Conservation (phyloP, 1,284 basidiomycete genomes). For the Papiliotrema terrestris region DNA sequence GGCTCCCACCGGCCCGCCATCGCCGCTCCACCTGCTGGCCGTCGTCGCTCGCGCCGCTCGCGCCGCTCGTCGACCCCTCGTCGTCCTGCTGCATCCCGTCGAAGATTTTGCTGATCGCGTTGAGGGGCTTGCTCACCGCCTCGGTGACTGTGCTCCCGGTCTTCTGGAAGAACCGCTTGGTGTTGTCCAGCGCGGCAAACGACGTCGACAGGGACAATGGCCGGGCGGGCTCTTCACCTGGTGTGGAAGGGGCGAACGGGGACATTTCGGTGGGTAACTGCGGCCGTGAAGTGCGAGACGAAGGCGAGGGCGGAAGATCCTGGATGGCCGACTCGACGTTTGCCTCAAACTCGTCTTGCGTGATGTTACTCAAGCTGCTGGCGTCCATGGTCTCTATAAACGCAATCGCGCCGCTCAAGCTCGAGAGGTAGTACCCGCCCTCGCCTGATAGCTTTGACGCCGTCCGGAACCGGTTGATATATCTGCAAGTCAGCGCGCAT, state of each 20-base stretch:
- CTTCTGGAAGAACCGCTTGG: constrained; percentile 73
- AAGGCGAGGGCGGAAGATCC: constrained; percentile 56
- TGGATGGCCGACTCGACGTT: constrained; percentile 73
- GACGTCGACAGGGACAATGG: constrained; percentile 62
- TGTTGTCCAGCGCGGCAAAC: constrained; percentile 65
- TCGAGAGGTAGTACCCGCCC: constrained; percentile 94
- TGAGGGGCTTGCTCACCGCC: constrained; percentile 79
- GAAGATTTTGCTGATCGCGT: constrained; percentile 80
- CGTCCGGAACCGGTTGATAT: constrained; percentile 92
- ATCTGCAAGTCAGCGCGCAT: constrained; percentile 54
- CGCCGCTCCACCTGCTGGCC: constrained; percentile 9
- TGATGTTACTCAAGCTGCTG: constrained; percentile 83
- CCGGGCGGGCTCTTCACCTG: constrained; percentile 79
- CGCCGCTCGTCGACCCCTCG: constrained; percentile 29
- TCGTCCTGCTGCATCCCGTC: constrained; percentile 55
- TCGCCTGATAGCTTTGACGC: constrained; percentile 87
- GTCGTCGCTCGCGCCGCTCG: constrained; percentile 10
- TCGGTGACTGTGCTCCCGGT: constrained; percentile 64
- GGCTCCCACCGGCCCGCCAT: constrained; percentile 8
- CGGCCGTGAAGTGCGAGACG: constrained; percentile 27
- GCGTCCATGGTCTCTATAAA: constrained; percentile 98
- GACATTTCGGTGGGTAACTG: constrained; percentile 29
- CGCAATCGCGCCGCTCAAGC: constrained; percentile 87
- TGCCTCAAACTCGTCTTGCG: constrained; percentile 87
- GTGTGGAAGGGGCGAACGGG: constrained; percentile 37